Evolutionary conservation across 805 yeast species (phyloP).

Genomic region (Nakazawaea siamensis): DNA sequence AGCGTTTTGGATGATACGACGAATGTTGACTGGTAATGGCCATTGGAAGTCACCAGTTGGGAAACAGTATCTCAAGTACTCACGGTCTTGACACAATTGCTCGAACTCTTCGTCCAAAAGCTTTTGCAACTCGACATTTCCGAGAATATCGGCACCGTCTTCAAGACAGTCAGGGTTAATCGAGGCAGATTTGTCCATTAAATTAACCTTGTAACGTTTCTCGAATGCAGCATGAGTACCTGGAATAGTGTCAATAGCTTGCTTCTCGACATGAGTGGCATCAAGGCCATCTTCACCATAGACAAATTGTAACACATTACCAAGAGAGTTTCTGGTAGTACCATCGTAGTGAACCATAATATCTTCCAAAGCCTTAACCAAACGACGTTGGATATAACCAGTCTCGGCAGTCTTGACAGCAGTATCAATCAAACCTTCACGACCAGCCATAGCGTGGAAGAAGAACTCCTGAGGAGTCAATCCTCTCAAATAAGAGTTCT

Average conservation of each 20-base stretch:
- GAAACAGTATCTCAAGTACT: conserved; percentile 74
- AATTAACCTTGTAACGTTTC: conserved; percentile 76
- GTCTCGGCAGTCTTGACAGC: conserved; percentile 99
- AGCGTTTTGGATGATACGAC: conserved; percentile 94
- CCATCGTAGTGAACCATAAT: conserved; percentile 98
- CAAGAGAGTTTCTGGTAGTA: conserved; percentile 94
- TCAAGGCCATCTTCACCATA: conserved; percentile 99
- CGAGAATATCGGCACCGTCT: conserved; percentile 83
- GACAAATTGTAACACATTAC: conserved; percentile 91
- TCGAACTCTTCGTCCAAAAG: conserved; percentile 77
- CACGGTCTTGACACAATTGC: conserved; percentile 73
- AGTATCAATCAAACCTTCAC: conserved; percentile 99
- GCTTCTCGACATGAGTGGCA: conserved; percentile 96
- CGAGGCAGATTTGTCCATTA: conserved; percentile 60
- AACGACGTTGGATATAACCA: conserved; percentile 96
- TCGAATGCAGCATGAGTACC: conserved; percentile 84
- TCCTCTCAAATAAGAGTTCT: conserved; percentile 94
- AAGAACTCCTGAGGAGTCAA: conserved; percentile 97
- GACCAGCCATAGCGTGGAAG: conserved; percentile 99
- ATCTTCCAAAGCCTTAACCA: conserved; percentile 94
- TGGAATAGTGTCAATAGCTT: conserved; percentile 90
- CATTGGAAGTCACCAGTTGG: conserved; percentile 91
- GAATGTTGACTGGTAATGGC: conserved; percentile 96
- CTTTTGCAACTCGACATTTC: conserved; percentile 78
- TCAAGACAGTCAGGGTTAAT: conserved; percentile 72